Percentiles rank a stretch among this genome's conserved stretches.
These are phyloP conservation scores for Didymella pomorum DNA, from an alignment of 2,329 filamentous ascomycete species.

Conservation along the genomic window DNA sequence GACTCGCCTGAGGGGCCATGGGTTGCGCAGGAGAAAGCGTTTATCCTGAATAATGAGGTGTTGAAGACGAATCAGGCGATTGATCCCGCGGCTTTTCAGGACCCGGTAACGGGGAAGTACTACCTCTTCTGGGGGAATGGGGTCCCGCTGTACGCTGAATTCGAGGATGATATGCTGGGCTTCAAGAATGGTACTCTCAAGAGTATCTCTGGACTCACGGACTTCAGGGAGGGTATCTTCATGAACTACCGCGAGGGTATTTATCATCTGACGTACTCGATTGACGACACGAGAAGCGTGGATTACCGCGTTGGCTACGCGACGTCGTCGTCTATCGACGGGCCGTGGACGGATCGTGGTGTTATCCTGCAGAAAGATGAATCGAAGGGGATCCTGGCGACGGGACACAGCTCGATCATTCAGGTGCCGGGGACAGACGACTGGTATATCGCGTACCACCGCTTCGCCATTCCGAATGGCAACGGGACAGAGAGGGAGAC, in stretches of 20 bases:
- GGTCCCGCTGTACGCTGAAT: constrained; percentile 30
- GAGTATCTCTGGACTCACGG: constrained; percentile 27
- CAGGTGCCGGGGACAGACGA: constrained; percentile 40
- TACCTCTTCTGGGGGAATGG: constrained; percentile 43
- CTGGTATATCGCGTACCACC: constrained; percentile 44
- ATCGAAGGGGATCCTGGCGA: constrained; percentile 33
- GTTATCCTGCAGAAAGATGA: constrained; percentile 37
- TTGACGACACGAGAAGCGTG: constrained; percentile 41
- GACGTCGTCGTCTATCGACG: constrained; percentile 29
- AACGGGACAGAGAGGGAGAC: constrained; percentile 37
- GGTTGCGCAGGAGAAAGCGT: constrained; percentile 35
- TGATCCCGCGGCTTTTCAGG: constrained; percentile 36
- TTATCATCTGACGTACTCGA: constrained; percentile 41
- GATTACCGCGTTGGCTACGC: constrained; percentile 42
- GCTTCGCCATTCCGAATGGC: constrained; percentile 36
- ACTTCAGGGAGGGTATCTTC: constrained; percentile 40
- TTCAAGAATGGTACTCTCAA: constrained; percentile 27
- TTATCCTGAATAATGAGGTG: constrained; percentile 40
- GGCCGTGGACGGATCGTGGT: constrained; percentile 38
- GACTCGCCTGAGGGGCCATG: constrained; percentile 35
- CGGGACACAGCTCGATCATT: constrained; percentile 39
- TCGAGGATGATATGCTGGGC: constrained; percentile 35
- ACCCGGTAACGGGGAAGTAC: constrained; percentile 37
- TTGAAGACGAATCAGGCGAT: constrained; percentile 37
- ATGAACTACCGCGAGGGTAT: constrained; percentile 36